A percentile compares a stretch with the other conserved stretches of the same genome.
Conservation (phyloP, 225 moss, liverwort and hornwort species). For the Rhytidiadelphus loreus region DNA sequence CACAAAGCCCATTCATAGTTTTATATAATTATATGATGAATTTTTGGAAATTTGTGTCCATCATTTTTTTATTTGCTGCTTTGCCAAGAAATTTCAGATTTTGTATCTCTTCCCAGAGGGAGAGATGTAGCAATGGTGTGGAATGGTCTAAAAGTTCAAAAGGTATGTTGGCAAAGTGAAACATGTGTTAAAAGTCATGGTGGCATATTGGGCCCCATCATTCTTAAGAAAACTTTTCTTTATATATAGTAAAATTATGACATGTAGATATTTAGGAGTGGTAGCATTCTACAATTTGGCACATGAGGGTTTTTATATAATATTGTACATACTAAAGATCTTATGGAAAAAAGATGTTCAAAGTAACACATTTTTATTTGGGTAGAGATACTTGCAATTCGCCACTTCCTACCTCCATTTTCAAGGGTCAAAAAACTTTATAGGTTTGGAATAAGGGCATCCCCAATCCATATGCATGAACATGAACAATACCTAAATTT, state of each 20-base stretch:
- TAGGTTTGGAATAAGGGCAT: not conserved
- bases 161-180: too few species aligned
- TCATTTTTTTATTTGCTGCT: not conserved
- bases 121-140: not conserved
- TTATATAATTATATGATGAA: too few species aligned
- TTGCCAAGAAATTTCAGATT: not conserved
- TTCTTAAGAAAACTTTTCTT: too few species aligned
- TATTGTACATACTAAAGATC: not conserved
- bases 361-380: not conserved
- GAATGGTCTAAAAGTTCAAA: not conserved
- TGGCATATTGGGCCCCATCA: fast-evolving
- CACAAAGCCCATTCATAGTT: not conserved
- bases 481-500: fast-evolving
- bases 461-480: fast-evolving
- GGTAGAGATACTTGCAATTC: not conserved
- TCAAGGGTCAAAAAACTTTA: too few species aligned
- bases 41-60: not conserved
- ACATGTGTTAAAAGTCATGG: not conserved
- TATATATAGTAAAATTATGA: not conserved
- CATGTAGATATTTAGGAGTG: not conserved
- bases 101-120: fast-evolving
- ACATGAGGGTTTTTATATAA: fast-evolving
- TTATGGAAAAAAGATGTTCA: too few species aligned
- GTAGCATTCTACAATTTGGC: not conserved
- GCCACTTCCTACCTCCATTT: not conserved